Conservation (phyloP, 257 asterid species). For the Agastache rugosa region DNA sequence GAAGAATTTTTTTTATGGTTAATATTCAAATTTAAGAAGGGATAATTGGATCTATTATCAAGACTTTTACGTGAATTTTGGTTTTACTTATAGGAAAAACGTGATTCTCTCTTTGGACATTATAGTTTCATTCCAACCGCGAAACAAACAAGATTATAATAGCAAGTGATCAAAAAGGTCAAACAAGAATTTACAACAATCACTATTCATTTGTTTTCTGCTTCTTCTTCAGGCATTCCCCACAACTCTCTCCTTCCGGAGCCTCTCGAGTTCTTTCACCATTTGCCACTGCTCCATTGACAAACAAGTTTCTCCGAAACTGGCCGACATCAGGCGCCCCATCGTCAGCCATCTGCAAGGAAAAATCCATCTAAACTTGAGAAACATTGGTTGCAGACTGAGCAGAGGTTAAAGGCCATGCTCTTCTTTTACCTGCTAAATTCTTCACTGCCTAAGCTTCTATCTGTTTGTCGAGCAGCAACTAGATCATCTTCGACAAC, state of each 20-base stretch:
- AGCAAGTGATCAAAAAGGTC: neutral
- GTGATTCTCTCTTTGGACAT: too few relatives aligned
- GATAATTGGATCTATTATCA: too few relatives aligned
- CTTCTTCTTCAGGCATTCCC: constrained; percentile 32
- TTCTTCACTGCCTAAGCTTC: constrained; percentile 81
- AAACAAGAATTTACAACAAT: constrained; percentile 25
- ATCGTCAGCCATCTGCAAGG: constrained; percentile 80
- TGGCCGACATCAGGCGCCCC: constrained; percentile 73
- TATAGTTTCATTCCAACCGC: neutral
- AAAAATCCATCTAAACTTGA: constrained; percentile 26
- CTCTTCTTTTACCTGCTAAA: constrained; percentile 69
- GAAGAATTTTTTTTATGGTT: too few relatives aligned
- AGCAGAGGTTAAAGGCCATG: neutral
- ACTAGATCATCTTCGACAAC: constrained; percentile 85
- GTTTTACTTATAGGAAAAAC: too few relatives aligned
- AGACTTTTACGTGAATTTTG: too few relatives aligned
- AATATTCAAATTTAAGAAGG: too few relatives aligned
- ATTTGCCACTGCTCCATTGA: constrained; percentile 86
- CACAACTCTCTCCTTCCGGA: constrained; percentile 65
- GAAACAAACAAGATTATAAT: constrained; percentile 11
- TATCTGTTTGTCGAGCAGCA: constrained; percentile 83
- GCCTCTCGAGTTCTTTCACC: constrained; percentile 84
- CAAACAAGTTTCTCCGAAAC: constrained; percentile 77
- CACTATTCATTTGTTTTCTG: neutral
- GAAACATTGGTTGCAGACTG: constrained; percentile 9